Evolutionary conservation across 2,329 filamentous ascomycete species (phyloP).

Genomic region (Fusarium illudens): DNA sequence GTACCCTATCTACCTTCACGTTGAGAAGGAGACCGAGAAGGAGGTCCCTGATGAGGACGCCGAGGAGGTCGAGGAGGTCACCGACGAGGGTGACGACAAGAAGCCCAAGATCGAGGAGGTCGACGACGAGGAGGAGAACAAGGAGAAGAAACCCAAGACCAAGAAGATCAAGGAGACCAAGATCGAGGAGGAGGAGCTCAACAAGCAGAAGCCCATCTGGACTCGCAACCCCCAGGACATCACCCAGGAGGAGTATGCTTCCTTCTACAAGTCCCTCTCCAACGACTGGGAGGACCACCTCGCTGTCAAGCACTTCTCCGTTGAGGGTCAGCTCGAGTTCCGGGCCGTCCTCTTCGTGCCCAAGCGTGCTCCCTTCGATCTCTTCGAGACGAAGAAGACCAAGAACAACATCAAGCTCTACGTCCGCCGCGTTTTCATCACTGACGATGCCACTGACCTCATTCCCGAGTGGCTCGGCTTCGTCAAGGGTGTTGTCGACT

Average conservation of each 20-base stretch:
- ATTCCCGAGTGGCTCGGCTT: conserved; percentile 99
- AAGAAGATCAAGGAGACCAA: conserved; percentile 99
- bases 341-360: conserved; percentile 99
- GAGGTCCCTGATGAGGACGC: conserved; percentile 97
- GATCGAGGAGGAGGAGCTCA: conserved; percentile 99
- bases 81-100: conserved; percentile 81
- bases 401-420: conserved; percentile 99
- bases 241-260: conserved; percentile 92
- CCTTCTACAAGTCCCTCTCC: conserved; percentile 99
- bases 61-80: conserved; percentile 75
- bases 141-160: conserved; percentile 95
- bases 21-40: conserved; percentile 98
- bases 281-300: conserved; percentile 99
- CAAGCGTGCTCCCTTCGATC: conserved; percentile 99
- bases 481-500: conserved; percentile 99
- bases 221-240: conserved; percentile 98
- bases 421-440: conserved; percentile 99
- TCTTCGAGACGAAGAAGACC: conserved; percentile 99
- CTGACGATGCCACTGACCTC: conserved; percentile 97
- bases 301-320: conserved; percentile 99
- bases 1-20: conserved; percentile 99
- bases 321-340: conserved; percentile 99
- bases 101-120: conserved; percentile 96
- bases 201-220: conserved; percentile 99
- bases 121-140: conserved; percentile 82